Evolutionary conservation across 257 asterid genomes (phyloP).

Genomic region (Rauvolfia tetraphylla): DNA sequence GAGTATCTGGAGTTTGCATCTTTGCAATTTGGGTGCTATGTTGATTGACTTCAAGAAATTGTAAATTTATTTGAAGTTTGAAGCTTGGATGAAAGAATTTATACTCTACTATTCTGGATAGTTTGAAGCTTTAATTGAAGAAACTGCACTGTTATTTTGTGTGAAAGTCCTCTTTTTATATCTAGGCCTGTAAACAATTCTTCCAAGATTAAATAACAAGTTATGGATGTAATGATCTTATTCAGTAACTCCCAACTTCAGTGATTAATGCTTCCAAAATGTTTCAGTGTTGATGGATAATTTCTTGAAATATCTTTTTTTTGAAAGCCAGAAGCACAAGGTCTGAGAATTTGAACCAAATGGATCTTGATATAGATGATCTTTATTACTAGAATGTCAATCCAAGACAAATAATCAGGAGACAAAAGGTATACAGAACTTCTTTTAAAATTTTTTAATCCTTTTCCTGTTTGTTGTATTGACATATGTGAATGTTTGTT

Average conservation of each 20-base stretch:
- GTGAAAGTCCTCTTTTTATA: not conserved
- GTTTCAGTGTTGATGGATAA: not conserved
- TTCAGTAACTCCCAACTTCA: not conserved
- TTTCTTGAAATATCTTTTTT: not conserved
- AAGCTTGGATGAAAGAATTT: not conserved
- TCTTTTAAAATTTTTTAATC: not conserved
- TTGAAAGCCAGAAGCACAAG: not conserved
- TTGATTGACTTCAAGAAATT: not conserved
- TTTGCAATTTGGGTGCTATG: not conserved
- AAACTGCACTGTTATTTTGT: not conserved
- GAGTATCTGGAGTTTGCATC: not conserved
- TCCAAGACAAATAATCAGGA: not conserved
- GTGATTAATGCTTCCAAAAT: not conserved
- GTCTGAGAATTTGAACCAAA: too few species aligned
- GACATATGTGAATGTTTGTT: not conserved
- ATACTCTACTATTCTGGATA: not conserved
- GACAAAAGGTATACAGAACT: not conserved
- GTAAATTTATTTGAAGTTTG: not conserved
- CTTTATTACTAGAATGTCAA: not conserved
- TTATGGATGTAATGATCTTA: not conserved
- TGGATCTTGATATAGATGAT: not conserved
- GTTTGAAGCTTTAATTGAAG: not conserved
- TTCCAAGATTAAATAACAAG: not conserved
- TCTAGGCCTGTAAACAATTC: not conserved
- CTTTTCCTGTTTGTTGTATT: not conserved